Conservation (phyloP, 345 rosid genomes). For the Sonneratia alba region DNA sequence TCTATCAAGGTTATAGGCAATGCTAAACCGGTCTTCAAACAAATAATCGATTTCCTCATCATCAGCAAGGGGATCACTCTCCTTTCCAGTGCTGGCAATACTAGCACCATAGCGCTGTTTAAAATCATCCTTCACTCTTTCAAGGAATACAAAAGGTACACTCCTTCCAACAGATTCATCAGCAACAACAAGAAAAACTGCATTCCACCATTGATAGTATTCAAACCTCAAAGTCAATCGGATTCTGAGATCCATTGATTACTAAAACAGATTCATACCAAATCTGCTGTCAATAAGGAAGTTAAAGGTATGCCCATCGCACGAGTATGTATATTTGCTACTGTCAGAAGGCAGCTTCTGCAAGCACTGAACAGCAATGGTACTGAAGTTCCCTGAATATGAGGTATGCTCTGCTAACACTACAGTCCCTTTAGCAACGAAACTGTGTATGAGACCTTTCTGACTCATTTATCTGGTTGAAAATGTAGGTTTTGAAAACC, state of each 20-base stretch:
- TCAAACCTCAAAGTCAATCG: neutral
- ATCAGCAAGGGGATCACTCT: slow-evolving; percentile 69
- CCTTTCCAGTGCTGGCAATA: slow-evolving; percentile 44
- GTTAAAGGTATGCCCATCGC: slow-evolving; percentile 91
- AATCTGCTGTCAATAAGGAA: slow-evolving; percentile 71
- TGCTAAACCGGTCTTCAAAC: slow-evolving; percentile 84
- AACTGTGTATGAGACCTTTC: slow-evolving; percentile 91
- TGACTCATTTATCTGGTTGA: slow-evolving; percentile 44
- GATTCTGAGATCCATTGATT: neutral
- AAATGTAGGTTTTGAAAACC: slow-evolving; percentile 8
- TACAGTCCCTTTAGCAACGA: slow-evolving; percentile 87
- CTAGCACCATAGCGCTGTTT: slow-evolving; percentile 64
- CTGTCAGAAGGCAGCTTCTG: slow-evolving; percentile 89
- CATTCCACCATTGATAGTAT: slow-evolving; percentile 10
- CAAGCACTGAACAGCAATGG: slow-evolving; percentile 93
- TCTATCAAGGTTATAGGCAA: slow-evolving; percentile 95
- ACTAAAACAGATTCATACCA: slow-evolving; percentile 29
- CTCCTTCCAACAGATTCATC: slow-evolving; percentile 83
- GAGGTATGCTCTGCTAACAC: slow-evolving; percentile 92
- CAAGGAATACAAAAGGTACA: slow-evolving; percentile 86
- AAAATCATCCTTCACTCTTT: slow-evolving; percentile 84
- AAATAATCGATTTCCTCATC: slow-evolving; percentile 80
- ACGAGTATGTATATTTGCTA: slow-evolving; percentile 89
- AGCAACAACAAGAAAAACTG: slow-evolving; percentile 94
- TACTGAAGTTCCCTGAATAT: slow-evolving; percentile 90